These are phyloP conservation scores for Paulownia fortunei DNA, from an alignment of 257 asterid genomes.

Conservation along the genomic window DNA sequence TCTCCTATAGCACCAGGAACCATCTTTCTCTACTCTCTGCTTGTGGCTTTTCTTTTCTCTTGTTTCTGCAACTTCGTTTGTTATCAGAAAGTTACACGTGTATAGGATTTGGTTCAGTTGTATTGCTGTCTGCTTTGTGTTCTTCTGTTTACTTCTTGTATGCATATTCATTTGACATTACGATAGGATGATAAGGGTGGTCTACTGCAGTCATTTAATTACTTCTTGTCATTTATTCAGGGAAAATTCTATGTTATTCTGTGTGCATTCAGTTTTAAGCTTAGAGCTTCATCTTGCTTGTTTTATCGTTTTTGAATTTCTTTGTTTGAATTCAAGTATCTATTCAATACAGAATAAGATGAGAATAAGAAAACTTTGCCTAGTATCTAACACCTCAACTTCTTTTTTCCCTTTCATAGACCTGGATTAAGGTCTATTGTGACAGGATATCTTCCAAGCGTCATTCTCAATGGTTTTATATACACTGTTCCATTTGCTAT, in stretches of 20 bases:
- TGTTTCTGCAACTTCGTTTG: background rate
- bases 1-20: background rate
- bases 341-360: no score
- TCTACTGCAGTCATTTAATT: background rate
- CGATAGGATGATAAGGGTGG: background rate
- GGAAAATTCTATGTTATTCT: background rate
- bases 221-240: background rate
- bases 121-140: background rate
- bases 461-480: slow-evolving; percentile 74
- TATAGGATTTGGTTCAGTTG: background rate
- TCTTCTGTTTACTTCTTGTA: background rate
- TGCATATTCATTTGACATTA: background rate
- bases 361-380: background rate
- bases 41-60: background rate
- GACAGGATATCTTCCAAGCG: slow-evolving; percentile 94
- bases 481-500: slow-evolving; percentile 81
- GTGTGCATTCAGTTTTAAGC: background rate
- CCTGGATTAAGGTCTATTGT: slow-evolving; percentile 86
- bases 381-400: slow-evolving; percentile 15
- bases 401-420: slow-evolving; percentile 44
- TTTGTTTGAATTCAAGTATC: background rate
- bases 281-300: background rate
- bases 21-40: background rate
- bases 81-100: background rate
- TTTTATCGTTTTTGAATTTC: background rate